Evolutionary conservation across 306 rosid genomes (phyloP), one percentile per base, ranked within the genome.

Genomic region (Begonia masoniana): DNA sequence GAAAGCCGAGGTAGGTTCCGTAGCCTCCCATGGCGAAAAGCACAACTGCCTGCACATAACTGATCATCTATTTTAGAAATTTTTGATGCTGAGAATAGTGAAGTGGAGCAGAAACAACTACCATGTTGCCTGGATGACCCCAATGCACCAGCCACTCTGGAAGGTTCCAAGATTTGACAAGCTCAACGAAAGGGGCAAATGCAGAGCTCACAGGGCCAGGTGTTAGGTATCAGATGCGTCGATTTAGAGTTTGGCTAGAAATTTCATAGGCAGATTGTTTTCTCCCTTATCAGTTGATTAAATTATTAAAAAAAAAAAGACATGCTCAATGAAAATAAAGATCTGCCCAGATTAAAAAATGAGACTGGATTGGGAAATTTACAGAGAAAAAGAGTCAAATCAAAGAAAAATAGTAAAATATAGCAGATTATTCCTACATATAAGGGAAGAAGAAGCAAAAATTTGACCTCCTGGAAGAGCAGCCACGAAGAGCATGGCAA

Each of bases 21-120:
- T 89, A 89, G 74, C 97, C 95, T 57, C 97, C 97, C 94, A 89
- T 89, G 13, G 97, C 94, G 51, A 89, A 80, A 19, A 89, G 94
- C 74, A 89, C 95, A 14, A 89, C 91, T 13, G 97, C 95, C 95
- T 89, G 72, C 63, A 62, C 31, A 10, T 19, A 26, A 41, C 13
- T 17, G 11, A 6, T 26, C 35, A 26, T 26, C 35, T 26, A 6
- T 1, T 26, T 26, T 26, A 26, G 35, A 26, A 26, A 26, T 26
- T 26, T 26, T 50, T 39, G 50, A 50, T 39, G 5, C 35, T 15
- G 39, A 50, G 12, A 61, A 10, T 4, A 45, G 15, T 50, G 47
- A 39, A 36, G 23, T 11, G 13, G 39, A 56, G 47, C 9, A 15
- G 15, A 51, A 53, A 6, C 46, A 15, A 15, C 5, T 65, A 78